Evolutionary conservation across 75 land plant species (phyloP).

Genomic region (Pseudotsuga menziesii): DNA sequence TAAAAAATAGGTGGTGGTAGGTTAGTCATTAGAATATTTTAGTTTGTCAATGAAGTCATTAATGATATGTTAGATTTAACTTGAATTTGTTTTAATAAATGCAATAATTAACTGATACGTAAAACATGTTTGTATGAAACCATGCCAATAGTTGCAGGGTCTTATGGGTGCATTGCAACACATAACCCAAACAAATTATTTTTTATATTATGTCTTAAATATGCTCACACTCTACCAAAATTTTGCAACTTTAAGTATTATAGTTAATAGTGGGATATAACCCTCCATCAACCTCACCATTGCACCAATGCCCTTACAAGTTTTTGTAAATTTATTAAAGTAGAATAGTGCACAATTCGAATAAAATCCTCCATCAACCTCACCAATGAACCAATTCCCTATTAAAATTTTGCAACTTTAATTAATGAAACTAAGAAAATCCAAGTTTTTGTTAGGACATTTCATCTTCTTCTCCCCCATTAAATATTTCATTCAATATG

Average conservation of each 20-base stretch:
- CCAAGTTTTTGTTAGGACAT: too few species aligned
- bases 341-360: too few species aligned
- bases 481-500: neutral
- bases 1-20: too few species aligned
- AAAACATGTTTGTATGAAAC: neutral
- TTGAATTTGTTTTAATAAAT: too few species aligned
- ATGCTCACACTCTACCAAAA: neutral
- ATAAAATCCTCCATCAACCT: too few species aligned
- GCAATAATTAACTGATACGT: too few species aligned
- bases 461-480: neutral
- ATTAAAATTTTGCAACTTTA: neutral
- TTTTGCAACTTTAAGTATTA: too few species aligned
- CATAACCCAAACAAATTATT: slow-evolving; percentile 11
- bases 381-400: neutral
- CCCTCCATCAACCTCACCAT: neutral
- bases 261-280: neutral
- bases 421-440: neutral
- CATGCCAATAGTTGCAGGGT: slow-evolving; percentile 25
- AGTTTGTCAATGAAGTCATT: too few species aligned
- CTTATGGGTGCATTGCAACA: slow-evolving; percentile 37
- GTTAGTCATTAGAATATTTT: too few species aligned
- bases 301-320: too few species aligned
- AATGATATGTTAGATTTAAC: too few species aligned
- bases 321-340: neutral
- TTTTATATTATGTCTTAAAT: neutral